These are phyloP conservation scores for Cladosporium oxysporum DNA, from an alignment of 2,329 filamentous ascomycete species.

Conservation along the genomic window DNA sequence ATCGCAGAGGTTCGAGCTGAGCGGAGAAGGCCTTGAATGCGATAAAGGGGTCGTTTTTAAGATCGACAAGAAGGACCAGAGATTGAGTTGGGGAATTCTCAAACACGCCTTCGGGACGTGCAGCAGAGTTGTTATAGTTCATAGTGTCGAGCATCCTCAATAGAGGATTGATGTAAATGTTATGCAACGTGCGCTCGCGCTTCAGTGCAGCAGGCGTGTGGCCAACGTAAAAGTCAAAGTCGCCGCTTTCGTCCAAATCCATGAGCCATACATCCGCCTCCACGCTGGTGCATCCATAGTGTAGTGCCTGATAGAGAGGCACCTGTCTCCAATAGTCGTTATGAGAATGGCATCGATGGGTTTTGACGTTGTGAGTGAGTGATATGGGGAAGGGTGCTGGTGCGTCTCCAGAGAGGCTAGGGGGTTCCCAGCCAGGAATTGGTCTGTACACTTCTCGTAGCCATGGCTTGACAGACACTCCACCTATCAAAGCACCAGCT, in stretches of 20 bases:
- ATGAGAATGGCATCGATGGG: slow-evolving; percentile 65
- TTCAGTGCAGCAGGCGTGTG: slow-evolving; percentile 60
- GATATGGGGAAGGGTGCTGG: not conserved
- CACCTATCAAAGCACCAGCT: not conserved
- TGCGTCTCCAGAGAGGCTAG: not conserved
- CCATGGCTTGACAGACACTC: not conserved
- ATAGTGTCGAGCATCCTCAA: slow-evolving; percentile 55
- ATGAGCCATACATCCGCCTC: slow-evolving; percentile 70
- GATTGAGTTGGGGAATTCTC: slow-evolving; percentile 43
- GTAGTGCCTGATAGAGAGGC: slow-evolving; percentile 62
- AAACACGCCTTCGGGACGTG: slow-evolving; percentile 51
- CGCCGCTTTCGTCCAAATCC: slow-evolving; percentile 35
- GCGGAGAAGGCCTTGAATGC: slow-evolving; percentile 57
- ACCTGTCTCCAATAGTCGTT: slow-evolving; percentile 70
- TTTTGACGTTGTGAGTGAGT: slow-evolving; percentile 45
- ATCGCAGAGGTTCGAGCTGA: slow-evolving; percentile 61
- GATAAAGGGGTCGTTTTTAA: slow-evolving; percentile 60
- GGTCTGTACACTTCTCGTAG: not conserved
- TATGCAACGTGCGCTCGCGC: slow-evolving; percentile 58
- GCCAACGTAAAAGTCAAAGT: slow-evolving; percentile 62
- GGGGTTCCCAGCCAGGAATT: not conserved
- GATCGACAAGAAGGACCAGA: slow-evolving; percentile 66
- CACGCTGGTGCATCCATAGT: slow-evolving; percentile 63
- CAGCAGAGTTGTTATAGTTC: not conserved
- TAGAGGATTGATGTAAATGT: slow-evolving; percentile 66